These are phyloP conservation scores for Pistacia vera DNA, from an alignment of 345 rosid genomes.

Conservation along the genomic window DNA sequence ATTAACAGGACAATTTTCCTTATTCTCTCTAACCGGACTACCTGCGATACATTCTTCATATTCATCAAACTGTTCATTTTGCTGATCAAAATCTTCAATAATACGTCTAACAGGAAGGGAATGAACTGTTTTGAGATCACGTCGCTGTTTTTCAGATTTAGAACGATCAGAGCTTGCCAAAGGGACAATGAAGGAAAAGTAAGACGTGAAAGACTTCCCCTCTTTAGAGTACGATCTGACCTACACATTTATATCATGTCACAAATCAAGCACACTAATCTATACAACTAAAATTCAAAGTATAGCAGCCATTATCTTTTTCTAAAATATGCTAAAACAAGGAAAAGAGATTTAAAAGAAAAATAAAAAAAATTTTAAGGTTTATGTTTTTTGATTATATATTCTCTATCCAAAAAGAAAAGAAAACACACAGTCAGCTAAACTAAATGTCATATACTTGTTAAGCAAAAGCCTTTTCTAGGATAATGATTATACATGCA, in stretches of 20 bases:
- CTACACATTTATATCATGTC: conserved; percentile 53
- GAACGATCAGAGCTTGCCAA: conserved; percentile 38
- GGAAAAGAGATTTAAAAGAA: background rate
- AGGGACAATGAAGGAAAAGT: conserved; percentile 45
- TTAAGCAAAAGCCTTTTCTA: background rate
- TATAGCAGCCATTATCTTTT: background rate
- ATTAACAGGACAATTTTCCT: conserved; percentile 8
- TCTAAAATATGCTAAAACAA: background rate
- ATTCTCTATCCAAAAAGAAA: background rate
- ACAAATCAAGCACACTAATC: conserved; percentile 12
- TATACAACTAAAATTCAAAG: background rate
- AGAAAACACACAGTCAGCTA: background rate
- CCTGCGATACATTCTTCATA: conserved; percentile 29
- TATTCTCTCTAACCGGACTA: conserved; percentile 18
- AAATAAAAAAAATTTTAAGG: background rate
- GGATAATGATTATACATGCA: background rate
- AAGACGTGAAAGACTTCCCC: conserved; percentile 49
- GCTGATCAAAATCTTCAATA: conserved; percentile 39
- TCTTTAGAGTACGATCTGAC: conserved; percentile 49
- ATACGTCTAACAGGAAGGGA: conserved; percentile 48
- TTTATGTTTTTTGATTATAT: background rate
- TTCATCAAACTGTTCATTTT: conserved; percentile 21
- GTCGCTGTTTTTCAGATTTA: conserved; percentile 38
- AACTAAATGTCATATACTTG: background rate
- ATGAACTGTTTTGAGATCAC: conserved; percentile 37